Percentiles rank a stretch among this genome's conserved stretches.
These are phyloP conservation scores for Exserohilum turcica DNA, from an alignment of 2,329 filamentous ascomycete species.

Conservation along the genomic window DNA sequence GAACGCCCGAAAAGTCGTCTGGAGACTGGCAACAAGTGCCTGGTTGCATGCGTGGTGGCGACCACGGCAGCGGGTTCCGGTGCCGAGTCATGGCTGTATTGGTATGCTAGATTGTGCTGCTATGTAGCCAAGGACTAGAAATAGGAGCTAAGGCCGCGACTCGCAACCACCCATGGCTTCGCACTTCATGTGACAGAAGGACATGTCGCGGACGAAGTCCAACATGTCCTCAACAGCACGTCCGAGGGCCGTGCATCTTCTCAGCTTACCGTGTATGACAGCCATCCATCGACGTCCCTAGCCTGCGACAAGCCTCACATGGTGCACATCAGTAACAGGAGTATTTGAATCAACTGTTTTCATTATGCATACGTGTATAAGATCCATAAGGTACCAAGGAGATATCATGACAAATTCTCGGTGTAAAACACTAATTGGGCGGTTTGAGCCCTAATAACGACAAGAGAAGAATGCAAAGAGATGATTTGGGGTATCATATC, in stretches of 20 bases:
- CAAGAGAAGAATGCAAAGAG: background rate
- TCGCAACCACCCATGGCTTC: no score
- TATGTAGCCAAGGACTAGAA: background rate
- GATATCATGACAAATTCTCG: background rate
- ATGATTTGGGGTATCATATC: slow-evolving; percentile 11
- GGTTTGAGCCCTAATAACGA: slow-evolving; percentile 7
- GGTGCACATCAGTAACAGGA: background rate
- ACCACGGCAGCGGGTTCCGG: background rate
- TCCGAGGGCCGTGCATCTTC: no score
- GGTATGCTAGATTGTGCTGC: background rate
- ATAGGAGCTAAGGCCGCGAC: background rate
- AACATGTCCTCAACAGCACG: no score
- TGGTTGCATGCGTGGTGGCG: background rate
- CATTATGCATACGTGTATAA: slow-evolving; percentile 1
- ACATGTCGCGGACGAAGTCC: no score
- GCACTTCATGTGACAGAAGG: no score
- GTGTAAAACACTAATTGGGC: slow-evolving; percentile 5
- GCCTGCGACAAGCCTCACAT: background rate
- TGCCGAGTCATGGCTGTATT: background rate
- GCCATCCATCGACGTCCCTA: no score
- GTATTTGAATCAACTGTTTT: background rate
- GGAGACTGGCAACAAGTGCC: background rate
- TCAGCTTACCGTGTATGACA: no score
- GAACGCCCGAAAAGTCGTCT: background rate
- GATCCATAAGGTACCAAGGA: background rate